These are phyloP conservation scores for Cyclotella atomus DNA, from an alignment of 108 stramenopile species.

Conservation along the genomic window DNA sequence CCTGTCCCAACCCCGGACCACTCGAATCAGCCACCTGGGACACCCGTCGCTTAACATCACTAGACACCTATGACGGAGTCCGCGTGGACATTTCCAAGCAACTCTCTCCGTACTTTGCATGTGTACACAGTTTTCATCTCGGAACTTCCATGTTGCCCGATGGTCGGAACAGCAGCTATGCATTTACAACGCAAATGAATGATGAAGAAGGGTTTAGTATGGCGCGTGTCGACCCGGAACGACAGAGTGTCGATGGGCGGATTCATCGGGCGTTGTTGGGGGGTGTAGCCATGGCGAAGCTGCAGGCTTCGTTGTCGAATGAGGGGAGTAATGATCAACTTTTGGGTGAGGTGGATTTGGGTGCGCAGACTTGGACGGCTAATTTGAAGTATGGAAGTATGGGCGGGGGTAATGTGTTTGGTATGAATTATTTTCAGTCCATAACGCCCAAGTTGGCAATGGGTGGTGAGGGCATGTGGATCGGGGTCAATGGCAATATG, in stretches of 20 bases:
- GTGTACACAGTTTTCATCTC: slow-evolving; percentile 79
- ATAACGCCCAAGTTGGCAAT: slow-evolving; percentile 66
- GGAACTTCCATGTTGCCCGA: slow-evolving; percentile 84
- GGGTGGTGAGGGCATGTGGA: slow-evolving; percentile 88
- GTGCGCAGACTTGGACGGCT: slow-evolving; percentile 79
- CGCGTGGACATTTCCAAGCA: slow-evolving; percentile 88
- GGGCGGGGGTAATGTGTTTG: slow-evolving; percentile 79
- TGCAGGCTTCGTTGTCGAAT: slow-evolving; percentile 61
- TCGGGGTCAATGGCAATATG: slow-evolving; percentile 73
- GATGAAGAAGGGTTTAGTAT: slow-evolving; percentile 70
- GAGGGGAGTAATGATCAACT: slow-evolving; percentile 74
- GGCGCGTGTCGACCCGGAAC: slow-evolving; percentile 72
- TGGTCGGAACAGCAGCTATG: slow-evolving; percentile 69
- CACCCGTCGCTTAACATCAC: slow-evolving; percentile 64
- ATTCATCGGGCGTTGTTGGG: slow-evolving; percentile 74
- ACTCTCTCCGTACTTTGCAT: slow-evolving; percentile 80
- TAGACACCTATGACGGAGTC: slow-evolving; percentile 84
- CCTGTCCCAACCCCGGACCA: slow-evolving; percentile 77
- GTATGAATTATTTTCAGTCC: slow-evolving; percentile 79
- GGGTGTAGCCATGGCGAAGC: slow-evolving; percentile 73
- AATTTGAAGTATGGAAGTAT: slow-evolving; percentile 90
- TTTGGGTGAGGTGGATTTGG: slow-evolving; percentile 78
- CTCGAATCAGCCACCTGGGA: slow-evolving; percentile 76
- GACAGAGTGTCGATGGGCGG: slow-evolving; percentile 75
- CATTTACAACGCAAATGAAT: slow-evolving; percentile 82